These are phyloP conservation scores for Inga leiocalycina DNA, from an alignment of 306 rosid species.

Conservation along the genomic window DNA sequence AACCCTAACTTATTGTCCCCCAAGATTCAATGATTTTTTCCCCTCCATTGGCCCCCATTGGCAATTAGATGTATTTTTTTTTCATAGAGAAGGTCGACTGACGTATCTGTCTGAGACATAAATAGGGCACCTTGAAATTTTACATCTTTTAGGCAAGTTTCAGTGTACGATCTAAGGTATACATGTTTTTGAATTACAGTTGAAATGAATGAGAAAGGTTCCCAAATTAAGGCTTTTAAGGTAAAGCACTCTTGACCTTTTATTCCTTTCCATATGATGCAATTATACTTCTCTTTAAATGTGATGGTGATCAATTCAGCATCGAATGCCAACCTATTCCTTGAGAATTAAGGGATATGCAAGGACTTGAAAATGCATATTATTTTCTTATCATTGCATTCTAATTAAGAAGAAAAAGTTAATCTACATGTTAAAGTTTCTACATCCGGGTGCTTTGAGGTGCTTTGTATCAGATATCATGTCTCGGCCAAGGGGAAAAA, in stretches of 20 bases:
- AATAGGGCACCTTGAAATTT: constrained; percentile 38
- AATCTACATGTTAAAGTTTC: background rate
- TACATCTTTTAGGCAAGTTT: constrained; percentile 33
- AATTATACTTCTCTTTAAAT: constrained; percentile 28
- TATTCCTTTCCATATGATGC: constrained; percentile 13
- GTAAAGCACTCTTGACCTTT: constrained; percentile 19
- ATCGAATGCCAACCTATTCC: constrained; percentile 14
- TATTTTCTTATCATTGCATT: background rate
- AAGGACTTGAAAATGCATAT: constrained; percentile 22
- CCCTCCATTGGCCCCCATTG: constrained; percentile 9
- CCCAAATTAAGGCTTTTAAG: constrained; percentile 31
- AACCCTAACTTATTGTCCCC: constrained; percentile 35
- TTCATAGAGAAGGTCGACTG: constrained; percentile 42
- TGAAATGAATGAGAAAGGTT: constrained; percentile 35
- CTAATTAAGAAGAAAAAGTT: background rate
- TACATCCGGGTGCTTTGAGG: background rate
- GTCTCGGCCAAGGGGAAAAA: background rate
- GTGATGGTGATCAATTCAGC: constrained; percentile 28
- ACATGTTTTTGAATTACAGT: constrained; percentile 32
- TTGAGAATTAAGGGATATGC: constrained; percentile 26
- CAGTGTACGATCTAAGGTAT: constrained; percentile 31
- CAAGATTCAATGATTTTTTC: constrained; percentile 39
- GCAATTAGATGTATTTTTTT: constrained; percentile 53
- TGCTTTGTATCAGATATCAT: constrained; percentile 8
- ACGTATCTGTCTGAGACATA: constrained; percentile 50